A percentile compares a stretch with the other conserved stretches of the same genome.
phyloP scores from a whole-genome alignment of 2,329 filamentous ascomycete genomes.

The Penicillium sp. region DNA sequence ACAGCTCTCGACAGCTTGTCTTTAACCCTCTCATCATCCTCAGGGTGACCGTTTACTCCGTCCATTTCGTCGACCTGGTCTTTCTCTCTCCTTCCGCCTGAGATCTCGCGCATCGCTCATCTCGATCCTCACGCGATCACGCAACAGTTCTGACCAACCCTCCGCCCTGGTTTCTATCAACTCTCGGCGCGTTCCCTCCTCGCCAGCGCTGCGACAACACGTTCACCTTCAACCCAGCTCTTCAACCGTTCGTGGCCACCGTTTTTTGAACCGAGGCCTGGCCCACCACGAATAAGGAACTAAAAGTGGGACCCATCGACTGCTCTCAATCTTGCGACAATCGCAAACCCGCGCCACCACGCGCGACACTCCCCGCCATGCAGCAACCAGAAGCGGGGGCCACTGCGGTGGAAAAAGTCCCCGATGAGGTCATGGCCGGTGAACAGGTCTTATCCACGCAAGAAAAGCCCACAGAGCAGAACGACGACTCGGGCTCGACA shows the following conservation, averaged over 20 bases:
- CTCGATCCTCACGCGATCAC: background rate
- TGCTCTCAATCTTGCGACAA: slow-evolving; percentile 3
- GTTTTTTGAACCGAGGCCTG: background rate
- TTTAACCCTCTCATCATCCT: background rate
- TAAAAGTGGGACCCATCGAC: slow-evolving; percentile 7
- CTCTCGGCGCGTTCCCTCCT: background rate
- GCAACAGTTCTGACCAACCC: background rate
- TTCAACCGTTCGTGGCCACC: background rate
- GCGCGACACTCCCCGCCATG: slow-evolving; percentile 13
- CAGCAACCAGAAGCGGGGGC: slow-evolving; percentile 25
- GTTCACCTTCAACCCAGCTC: background rate
- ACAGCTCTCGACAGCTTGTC: background rate
- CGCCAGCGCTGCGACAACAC: background rate
- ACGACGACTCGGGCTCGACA: slow-evolving; percentile 27
- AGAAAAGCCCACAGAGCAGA: slow-evolving; percentile 5
- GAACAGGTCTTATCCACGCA: slow-evolving; percentile 18
- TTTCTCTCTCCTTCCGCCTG: background rate
- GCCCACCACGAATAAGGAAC: background rate
- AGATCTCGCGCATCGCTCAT: background rate
- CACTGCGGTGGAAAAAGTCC: slow-evolving; percentile 19
- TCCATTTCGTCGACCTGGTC: background rate
- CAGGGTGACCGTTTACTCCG: background rate
- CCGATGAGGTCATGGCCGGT: slow-evolving; percentile 10
- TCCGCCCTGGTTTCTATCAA: background rate
- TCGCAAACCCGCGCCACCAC: background rate